Conservation (phyloP, 805 yeast species). For the Wickerhamomyces rabaulensis region DNA sequence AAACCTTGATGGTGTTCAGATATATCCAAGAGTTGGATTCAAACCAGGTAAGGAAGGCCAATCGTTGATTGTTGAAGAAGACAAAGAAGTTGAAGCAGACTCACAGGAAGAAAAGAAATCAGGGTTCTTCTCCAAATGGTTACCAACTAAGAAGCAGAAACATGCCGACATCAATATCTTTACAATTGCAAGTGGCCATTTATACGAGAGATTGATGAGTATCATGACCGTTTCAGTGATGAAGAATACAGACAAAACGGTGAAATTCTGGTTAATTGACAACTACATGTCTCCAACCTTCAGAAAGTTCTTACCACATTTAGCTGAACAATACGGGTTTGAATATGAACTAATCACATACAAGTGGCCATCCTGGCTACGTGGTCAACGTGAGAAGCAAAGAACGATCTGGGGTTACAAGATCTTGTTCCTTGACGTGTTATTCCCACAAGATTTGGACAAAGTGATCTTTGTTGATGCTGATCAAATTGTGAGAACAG, state of each 20-base stretch:
- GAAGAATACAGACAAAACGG: constrained; percentile 55
- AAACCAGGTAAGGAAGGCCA: constrained; percentile 34
- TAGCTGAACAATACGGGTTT: constrained; percentile 57
- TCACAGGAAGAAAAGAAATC: constrained; percentile 5
- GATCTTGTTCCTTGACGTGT: constrained; percentile 76
- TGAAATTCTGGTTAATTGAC: constrained; percentile 84
- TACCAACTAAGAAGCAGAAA: constrained; percentile 5
- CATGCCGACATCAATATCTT: constrained; percentile 73
- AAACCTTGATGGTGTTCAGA: constrained; percentile 39
- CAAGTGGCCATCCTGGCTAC: constrained; percentile 91
- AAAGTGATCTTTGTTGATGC: constrained; percentile 84
- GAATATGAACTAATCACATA: constrained; percentile 75
- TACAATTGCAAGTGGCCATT: constrained; percentile 77
- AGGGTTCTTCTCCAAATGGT: constrained; percentile 13
- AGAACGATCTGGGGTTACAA: constrained; percentile 87
- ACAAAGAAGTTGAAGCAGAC: constrained; percentile 6
- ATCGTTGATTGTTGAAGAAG: constrained; percentile 11
- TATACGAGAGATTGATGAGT: constrained; percentile 66
- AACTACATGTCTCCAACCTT: constrained; percentile 73
- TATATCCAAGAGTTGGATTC: constrained; percentile 41
- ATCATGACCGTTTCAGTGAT: constrained; percentile 81
- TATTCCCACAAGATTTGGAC: constrained; percentile 74
- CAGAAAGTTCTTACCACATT: constrained; percentile 48
- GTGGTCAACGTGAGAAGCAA: constrained; percentile 71
- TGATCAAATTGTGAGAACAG: constrained; percentile 76